Evolutionary conservation across 2,329 filamentous ascomycete species (phyloP).

Genomic region (Nemania bipapillata): DNA sequence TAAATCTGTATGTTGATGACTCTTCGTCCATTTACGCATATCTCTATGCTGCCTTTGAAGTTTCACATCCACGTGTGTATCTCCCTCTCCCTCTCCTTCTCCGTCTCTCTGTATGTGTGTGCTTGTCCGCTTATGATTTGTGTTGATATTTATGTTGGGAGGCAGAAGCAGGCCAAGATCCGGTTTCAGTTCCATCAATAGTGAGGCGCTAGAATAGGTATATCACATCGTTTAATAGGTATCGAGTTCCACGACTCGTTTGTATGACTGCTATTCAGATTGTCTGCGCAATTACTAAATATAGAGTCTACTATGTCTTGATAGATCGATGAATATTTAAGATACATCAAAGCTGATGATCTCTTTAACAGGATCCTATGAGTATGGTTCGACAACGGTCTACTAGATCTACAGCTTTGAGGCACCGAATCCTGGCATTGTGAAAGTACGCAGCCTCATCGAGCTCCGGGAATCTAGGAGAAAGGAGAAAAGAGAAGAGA

Average conservation of each 20-base stretch:
- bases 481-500: background rate
- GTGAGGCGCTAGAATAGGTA: slow-evolving; percentile 38
- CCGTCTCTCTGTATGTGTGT: too few species aligned
- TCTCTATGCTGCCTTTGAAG: slow-evolving; percentile 7
- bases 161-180: slow-evolving; percentile 11
- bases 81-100: too few species aligned
- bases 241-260: slow-evolving; percentile 1
- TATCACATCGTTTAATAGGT: slow-evolving; percentile 24
- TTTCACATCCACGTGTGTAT: slow-evolving; percentile 5
- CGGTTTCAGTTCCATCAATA: slow-evolving; percentile 30
- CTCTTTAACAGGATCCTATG: too few species aligned
- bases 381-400: too few species aligned
- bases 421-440: background rate
- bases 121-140: background rate
- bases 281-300: background rate
- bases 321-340: background rate
- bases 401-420: background rate
- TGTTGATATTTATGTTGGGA: slow-evolving; percentile 1
- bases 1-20: slow-evolving; percentile 21
- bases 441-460: background rate
- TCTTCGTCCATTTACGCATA: slow-evolving; percentile 9
- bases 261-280: background rate
- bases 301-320: background rate
- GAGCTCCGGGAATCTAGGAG: background rate
- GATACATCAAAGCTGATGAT: too few species aligned